phyloP scores from a whole-genome alignment of 2,329 filamentous ascomycete species.

The Lachnellula subtilissima region DNA sequence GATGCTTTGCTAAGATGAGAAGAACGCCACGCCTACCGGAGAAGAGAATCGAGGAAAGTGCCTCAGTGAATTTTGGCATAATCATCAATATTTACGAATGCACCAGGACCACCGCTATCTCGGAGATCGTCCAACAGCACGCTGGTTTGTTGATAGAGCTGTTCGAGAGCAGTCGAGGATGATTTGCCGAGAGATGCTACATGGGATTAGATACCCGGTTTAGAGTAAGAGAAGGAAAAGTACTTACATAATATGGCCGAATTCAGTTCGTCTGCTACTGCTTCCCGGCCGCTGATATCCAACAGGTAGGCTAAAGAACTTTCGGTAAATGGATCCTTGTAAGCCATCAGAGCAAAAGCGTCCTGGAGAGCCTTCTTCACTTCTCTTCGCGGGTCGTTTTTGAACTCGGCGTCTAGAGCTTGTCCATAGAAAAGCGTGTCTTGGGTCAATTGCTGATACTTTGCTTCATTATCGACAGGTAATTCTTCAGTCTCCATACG shows the following conservation, averaged over 20 bases:
- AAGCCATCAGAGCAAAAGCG: conserved; percentile 85
- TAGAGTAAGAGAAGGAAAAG: neutral
- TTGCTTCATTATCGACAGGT: conserved; percentile 14
- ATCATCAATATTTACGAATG: conserved; percentile 69
- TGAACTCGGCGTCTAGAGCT: conserved; percentile 72
- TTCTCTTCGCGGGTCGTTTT: conserved; percentile 63
- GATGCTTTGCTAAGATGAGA: conserved; percentile 16
- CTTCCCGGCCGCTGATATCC: conserved; percentile 66
- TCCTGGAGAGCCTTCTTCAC: conserved; percentile 71
- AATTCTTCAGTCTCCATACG: conserved; percentile 49
- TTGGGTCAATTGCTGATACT: conserved; percentile 48
- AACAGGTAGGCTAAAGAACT: conserved; percentile 71
- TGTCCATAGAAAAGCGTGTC: conserved; percentile 77
- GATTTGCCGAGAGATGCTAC: conserved; percentile 87
- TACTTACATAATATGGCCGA: conserved; percentile 70
- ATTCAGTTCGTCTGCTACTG: conserved; percentile 90
- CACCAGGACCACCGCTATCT: conserved; percentile 72
- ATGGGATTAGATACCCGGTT: conserved; percentile 21
- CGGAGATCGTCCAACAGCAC: conserved; percentile 79
- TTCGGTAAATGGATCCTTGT: conserved; percentile 72
- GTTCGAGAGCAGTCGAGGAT: conserved; percentile 78
- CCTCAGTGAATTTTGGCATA: conserved; percentile 32
- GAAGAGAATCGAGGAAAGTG: conserved; percentile 4
- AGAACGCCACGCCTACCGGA: conserved; percentile 6
- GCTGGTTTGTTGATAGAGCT: conserved; percentile 78